phyloP scores from a whole-genome alignment of 768 basidiomycete species.

The Suillus tomentosus region DNA sequence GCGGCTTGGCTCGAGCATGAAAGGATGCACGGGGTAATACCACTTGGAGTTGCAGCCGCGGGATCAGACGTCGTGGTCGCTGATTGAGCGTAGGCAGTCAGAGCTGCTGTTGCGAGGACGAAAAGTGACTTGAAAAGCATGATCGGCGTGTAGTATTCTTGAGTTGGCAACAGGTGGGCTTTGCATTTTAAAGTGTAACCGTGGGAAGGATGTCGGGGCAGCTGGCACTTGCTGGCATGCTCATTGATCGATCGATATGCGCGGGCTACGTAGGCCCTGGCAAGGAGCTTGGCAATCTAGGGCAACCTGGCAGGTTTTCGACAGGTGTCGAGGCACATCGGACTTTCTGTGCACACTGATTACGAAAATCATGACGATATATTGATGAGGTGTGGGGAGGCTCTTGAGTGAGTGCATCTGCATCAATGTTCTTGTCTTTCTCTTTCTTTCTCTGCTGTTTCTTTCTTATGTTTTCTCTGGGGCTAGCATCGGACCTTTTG shows the following conservation, averaged over 20 bases:
- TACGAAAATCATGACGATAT: constrained; percentile 1
- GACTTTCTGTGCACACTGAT: not conserved
- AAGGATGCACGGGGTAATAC: constrained; percentile 14
- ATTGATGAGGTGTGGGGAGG: not conserved
- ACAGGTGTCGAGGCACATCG: not conserved
- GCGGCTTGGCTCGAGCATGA: constrained; percentile 14
- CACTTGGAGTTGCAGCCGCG: constrained; percentile 4
- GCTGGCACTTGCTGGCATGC: not conserved
- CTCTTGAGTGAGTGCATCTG: too few species aligned
- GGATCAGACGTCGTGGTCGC: not conserved
- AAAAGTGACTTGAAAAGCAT: constrained; percentile 23
- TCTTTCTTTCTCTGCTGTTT: too few species aligned
- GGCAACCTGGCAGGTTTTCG: not conserved
- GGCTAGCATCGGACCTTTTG: too few species aligned
- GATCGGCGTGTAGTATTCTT: not conserved
- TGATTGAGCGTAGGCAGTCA: constrained; percentile 27
- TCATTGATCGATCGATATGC: not conserved
- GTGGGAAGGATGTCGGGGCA: not conserved
- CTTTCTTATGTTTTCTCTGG: too few species aligned
- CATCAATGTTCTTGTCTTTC: too few species aligned
- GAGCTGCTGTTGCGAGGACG: constrained; percentile 16
- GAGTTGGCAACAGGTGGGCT: not conserved
- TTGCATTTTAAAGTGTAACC: not conserved
- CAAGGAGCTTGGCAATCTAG: not conserved
- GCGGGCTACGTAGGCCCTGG: not conserved